Conservation (phyloP, 2,329 filamentous ascomycete genomes). For the Diaporthe sp. region DNA sequence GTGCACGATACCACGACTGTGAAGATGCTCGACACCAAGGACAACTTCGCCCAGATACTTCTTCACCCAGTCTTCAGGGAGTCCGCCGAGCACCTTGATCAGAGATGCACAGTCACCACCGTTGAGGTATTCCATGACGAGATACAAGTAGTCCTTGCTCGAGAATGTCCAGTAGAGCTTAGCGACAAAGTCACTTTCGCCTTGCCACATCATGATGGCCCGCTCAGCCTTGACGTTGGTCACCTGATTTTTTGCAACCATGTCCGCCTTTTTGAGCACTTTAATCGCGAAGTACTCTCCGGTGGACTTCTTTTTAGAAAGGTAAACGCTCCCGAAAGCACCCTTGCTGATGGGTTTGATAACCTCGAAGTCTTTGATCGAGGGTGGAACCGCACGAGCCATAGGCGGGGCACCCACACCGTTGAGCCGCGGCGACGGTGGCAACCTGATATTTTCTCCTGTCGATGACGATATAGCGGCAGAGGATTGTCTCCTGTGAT, state of each 20-base stretch:
- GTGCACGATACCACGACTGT: constrained; percentile 94
- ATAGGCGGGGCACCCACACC: constrained; percentile 83
- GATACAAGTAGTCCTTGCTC: constrained; percentile 97
- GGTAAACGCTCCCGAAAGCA: constrained; percentile 96
- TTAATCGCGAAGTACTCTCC: constrained; percentile 99
- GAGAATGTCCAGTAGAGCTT: constrained; percentile 99
- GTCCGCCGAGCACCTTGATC: constrained; percentile 90
- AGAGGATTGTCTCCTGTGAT: constrained; percentile 89
- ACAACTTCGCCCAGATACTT: constrained; percentile 98
- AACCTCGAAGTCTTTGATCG: constrained; percentile 99
- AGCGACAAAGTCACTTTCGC: constrained; percentile 97
- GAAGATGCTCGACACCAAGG: constrained; percentile 95
- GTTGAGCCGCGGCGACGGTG: constrained; percentile 83
- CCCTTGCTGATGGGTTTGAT: constrained; percentile 99
- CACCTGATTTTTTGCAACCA: constrained; percentile 99
- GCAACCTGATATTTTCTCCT: constrained; percentile 69
- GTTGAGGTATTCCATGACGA: constrained; percentile 99
- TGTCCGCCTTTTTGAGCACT: constrained; percentile 98
- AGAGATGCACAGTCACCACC: constrained; percentile 96
- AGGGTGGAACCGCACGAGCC: constrained; percentile 88
- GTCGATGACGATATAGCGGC: constrained; percentile 75
- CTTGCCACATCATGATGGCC: constrained; percentile 99
- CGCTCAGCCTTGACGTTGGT: constrained; percentile 99
- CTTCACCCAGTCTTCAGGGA: constrained; percentile 97
- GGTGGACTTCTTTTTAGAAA: constrained; percentile 98